These are phyloP conservation scores for Mycena metata DNA, from an alignment of 768 basidiomycete species.

Conservation along the genomic window DNA sequence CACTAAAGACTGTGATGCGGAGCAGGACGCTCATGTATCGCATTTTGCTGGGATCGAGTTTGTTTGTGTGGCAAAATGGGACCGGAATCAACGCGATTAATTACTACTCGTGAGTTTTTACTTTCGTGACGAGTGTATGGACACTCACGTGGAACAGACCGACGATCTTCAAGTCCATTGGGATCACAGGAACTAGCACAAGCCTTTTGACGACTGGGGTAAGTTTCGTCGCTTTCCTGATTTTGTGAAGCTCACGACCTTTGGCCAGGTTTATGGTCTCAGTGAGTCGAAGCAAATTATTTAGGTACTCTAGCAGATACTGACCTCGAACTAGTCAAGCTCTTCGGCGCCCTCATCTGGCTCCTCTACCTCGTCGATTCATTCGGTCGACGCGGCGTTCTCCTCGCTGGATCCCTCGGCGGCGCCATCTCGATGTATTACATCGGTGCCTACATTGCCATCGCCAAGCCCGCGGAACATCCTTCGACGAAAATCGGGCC, in stretches of 20 bases:
- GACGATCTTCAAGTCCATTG: slow-evolving; percentile 63
- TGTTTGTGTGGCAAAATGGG: slow-evolving; percentile 62
- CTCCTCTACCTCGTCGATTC: slow-evolving; percentile 57
- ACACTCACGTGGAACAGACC: slow-evolving; percentile 43
- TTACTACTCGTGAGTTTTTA: slow-evolving; percentile 54
- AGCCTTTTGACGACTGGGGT: slow-evolving; percentile 59
- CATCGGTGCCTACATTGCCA: slow-evolving; percentile 59
- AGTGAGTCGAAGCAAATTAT: slow-evolving; percentile 47
- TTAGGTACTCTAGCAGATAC: background rate
- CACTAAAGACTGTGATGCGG: slow-evolving; percentile 47
- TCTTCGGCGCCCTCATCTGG: slow-evolving; percentile 56
- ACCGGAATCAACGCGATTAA: slow-evolving; percentile 62
- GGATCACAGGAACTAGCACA: slow-evolving; percentile 53
- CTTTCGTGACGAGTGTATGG: too few species aligned
- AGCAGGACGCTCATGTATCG: slow-evolving; percentile 49
- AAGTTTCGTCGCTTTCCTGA: background rate
- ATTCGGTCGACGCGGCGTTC: slow-evolving; percentile 56
- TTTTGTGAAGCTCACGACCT: background rate
- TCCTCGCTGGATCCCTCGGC: slow-evolving; percentile 57
- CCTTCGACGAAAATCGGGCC: slow-evolving; percentile 36
- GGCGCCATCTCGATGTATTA: slow-evolving; percentile 59
- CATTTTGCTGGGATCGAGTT: slow-evolving; percentile 50
- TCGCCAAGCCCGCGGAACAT: slow-evolving; percentile 48
- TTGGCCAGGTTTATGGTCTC: slow-evolving; percentile 57
- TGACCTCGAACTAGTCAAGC: slow-evolving; percentile 44